phyloP scores from a whole-genome alignment of 2,329 filamentous ascomycete genomes.

The Neocucurbitaria cava region DNA sequence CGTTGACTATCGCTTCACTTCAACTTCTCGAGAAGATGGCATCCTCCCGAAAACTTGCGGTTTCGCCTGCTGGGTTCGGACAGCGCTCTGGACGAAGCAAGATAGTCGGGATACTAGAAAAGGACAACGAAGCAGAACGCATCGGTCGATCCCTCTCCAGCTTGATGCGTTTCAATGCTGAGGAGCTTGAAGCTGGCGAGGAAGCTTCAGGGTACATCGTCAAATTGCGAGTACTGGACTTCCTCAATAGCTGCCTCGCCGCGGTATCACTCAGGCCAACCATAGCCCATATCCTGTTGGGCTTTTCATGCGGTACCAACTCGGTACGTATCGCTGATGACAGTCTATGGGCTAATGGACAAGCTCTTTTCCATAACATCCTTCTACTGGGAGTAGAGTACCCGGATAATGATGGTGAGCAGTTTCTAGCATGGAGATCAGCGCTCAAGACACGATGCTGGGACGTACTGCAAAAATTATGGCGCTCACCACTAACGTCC shows the following conservation, averaged over 20 bases:
- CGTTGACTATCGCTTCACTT: constrained; percentile 80
- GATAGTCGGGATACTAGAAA: constrained; percentile 86
- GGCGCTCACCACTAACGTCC: constrained; percentile 81
- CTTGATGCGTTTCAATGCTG: constrained; percentile 68
- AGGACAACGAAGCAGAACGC: constrained; percentile 78
- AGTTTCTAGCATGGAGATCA: constrained; percentile 51
- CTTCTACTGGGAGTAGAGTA: constrained; percentile 74
- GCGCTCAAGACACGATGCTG: constrained; percentile 54
- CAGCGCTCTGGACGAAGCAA: constrained; percentile 76
- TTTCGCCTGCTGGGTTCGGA: constrained; percentile 68
- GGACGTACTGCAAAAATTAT: constrained; percentile 77
- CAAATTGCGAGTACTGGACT: constrained; percentile 84
- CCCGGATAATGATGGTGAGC: constrained; percentile 64
- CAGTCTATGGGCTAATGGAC: constrained; percentile 73
- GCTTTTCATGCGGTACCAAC: constrained; percentile 79
- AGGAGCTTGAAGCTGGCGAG: constrained; percentile 76
- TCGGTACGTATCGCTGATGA: constrained; percentile 71
- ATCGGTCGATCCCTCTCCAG: constrained; percentile 76
- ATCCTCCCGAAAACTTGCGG: constrained; percentile 79
- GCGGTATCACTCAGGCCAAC: constrained; percentile 79
- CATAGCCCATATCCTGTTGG: constrained; percentile 88
- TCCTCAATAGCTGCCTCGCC: constrained; percentile 80
- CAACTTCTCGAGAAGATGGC: constrained; percentile 86
- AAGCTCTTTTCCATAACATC: constrained; percentile 84
- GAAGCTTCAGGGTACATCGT: constrained; percentile 77